Base-by-base conservation (phyloP, 1,284 basidiomycete genomes). In the Malassezia sympodialis region DNA sequence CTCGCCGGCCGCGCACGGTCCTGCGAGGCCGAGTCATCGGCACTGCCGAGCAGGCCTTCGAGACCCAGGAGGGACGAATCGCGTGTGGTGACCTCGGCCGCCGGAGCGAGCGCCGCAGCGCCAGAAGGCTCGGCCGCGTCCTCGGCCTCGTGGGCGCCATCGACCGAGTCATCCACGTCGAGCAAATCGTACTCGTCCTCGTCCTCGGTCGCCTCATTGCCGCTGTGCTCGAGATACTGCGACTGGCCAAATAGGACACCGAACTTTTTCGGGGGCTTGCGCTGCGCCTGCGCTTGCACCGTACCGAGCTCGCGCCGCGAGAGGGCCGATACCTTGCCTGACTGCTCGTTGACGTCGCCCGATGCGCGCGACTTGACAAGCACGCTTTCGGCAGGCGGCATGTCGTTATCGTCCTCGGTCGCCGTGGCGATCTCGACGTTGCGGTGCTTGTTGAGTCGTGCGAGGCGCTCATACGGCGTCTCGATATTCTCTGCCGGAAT, bases 401-500 rank as follows among this genome's bases (percentile, higher is more conserved):
- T 64, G n/a, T 65, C 68, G 53, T 70, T 68, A 42, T 74, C 72
- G 19, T 72, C 66, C 23, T 72, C 69, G 30, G 68, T 74, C 3
- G 72, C 72, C 8, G 65, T 66, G 19, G 72, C 66, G 56, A 74
- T 58, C 32, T 96, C 93, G 54, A 98, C 87, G 75, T 99, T 99
- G 32, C 91, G 82, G 75, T 96, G 90, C 76, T 96, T 96, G 79
- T 98, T 98, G 55, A 98, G 80, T 57, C 93, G 80, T 0, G 93
- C 93, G 21, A 98, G 81, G 44, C 93, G 82, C 76, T 98, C 93
- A 68, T 90, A 96, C 0, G 93, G 94, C 0, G 94, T 98, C 76
- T 98, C 94, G 68, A 98, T 96, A 76, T 98, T 98, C 78, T 99
- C 93, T 0, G 93, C 93, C 15, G 93, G 93, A 50, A 99, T 98